Conservation (phyloP, 805 yeast species). For the Ogataea degrootiae region DNA sequence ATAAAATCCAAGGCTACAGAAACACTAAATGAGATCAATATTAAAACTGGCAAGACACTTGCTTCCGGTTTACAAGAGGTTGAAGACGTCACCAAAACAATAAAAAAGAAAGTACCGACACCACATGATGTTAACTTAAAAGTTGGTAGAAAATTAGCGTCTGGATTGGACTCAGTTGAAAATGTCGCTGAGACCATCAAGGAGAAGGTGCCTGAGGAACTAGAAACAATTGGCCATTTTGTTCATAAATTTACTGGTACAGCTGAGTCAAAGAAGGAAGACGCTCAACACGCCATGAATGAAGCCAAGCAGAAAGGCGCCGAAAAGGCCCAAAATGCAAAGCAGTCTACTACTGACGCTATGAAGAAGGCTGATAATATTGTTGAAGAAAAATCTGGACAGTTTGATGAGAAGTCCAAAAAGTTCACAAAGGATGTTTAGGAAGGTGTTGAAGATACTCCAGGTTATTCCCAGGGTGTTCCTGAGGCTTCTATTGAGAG, state of each 20-base stretch:
- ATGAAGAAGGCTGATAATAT: background rate
- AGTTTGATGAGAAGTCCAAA: background rate
- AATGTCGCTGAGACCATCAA: constrained; percentile 7
- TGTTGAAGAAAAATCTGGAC: background rate
- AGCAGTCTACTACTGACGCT: background rate
- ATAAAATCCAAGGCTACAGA: constrained; percentile 22
- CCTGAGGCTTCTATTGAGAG: background rate
- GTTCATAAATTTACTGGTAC: constrained; percentile 4
- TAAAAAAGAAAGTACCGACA: constrained; percentile 2
- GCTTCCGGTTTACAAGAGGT: constrained; percentile 39
- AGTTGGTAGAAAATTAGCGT: constrained; percentile 37
- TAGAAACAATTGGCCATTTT: constrained; percentile 25
- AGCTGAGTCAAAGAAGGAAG: background rate
- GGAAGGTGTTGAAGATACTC: constrained; percentile 10
- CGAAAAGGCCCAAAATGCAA: constrained; percentile 7
- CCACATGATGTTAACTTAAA: constrained; percentile 13
- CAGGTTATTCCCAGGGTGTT: background rate
- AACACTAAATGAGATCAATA: constrained; percentile 15
- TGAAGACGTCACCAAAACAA: constrained; percentile 23
- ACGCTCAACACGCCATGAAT: background rate
- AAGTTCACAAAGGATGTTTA: constrained; percentile 1
- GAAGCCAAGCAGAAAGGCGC: constrained; percentile 6
- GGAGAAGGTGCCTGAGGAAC: constrained; percentile 30
- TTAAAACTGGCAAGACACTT: constrained; percentile 36
- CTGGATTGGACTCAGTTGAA: constrained; percentile 30